Evolutionary conservation across 2,329 filamentous ascomycete species (phyloP), one percentile per base, ranked within the genome.

Genomic region (Piedraia hortae): DNA sequence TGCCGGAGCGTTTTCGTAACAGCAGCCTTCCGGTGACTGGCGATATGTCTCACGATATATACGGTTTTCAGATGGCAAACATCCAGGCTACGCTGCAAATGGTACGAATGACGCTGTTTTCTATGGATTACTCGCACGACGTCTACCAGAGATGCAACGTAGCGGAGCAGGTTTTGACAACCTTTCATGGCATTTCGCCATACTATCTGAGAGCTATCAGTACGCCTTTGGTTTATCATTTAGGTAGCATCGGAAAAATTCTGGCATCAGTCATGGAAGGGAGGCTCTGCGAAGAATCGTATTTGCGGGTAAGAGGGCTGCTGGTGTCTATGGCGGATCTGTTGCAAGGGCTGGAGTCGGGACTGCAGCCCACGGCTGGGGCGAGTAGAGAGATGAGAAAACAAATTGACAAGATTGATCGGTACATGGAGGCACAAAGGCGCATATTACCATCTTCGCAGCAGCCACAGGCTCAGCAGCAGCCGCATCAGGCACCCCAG

Each of bases 21-120:
- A 34, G 26, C 18, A 30, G 28, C 4, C 24, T 28, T 1, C 32
- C 28, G 2, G 28, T 32, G 14, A 41, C 46, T 25, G 39, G 33
- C 30, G 43, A 50, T 22, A 29, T 27, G 9, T 26, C 27, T 3
- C 39, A 45, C 11, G 47, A 53, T 24, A 35, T 50, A 4, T 50
- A 46, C 26, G 46, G 48, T 1, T 56, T 56, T 15, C 53, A 57
- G 29, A 49, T 52, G 4, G 53, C 53, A 12, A 55, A 56, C 29
- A 54, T 56, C 10, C 44, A 48, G 21, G 50, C 50, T 1, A 56
- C 53, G 0, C 28, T 53, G 5, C 49, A 53, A 27, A 42, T 56
- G 6, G 41, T 56, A 3, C 47, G 52, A 9, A 55, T 56, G 43
- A 42, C 52, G 4, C 35, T 56, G 4, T 46, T 36, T 24, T 33